These are phyloP conservation scores for Rhododendron ferrugineum DNA, from an alignment of 148 eudicot species.

Conservation along the genomic window DNA sequence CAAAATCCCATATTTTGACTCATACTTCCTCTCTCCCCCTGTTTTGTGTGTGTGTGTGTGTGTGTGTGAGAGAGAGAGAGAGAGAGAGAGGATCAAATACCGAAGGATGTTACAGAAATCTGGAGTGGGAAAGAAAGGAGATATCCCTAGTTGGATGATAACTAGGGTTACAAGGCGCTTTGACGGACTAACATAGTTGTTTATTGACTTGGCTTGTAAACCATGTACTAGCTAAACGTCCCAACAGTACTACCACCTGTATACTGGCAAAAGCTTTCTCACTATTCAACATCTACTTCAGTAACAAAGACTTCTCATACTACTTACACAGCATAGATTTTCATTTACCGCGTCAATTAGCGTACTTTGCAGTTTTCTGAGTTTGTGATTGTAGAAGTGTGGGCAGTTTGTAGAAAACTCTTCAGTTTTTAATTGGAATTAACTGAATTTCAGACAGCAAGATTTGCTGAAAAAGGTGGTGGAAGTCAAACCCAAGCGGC, in stretches of 20 bases:
- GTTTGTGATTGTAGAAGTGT: neutral
- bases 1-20: neutral
- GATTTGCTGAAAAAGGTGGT: slow-evolving; percentile 77
- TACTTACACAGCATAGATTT: neutral
- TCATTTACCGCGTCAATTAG: neutral
- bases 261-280: neutral
- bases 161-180: neutral
- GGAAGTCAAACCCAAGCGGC: slow-evolving; percentile 80
- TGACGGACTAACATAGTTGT: neutral
- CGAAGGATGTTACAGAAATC: neutral
- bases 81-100: neutral
- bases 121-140: neutral
- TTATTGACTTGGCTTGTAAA: neutral
- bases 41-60: neutral
- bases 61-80: no score
- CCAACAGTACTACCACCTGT: neutral
- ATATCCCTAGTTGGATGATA: no score
- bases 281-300: neutral
- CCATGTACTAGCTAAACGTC: neutral
- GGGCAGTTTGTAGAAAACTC: neutral
- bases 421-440: neutral
- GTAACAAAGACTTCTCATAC: neutral
- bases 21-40: neutral
- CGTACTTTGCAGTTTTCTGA: neutral
- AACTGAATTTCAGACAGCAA: slow-evolving; percentile 58